Conservation (phyloP, 73 alveolate genomes). For the Tetrahymena thermophila region DNA sequence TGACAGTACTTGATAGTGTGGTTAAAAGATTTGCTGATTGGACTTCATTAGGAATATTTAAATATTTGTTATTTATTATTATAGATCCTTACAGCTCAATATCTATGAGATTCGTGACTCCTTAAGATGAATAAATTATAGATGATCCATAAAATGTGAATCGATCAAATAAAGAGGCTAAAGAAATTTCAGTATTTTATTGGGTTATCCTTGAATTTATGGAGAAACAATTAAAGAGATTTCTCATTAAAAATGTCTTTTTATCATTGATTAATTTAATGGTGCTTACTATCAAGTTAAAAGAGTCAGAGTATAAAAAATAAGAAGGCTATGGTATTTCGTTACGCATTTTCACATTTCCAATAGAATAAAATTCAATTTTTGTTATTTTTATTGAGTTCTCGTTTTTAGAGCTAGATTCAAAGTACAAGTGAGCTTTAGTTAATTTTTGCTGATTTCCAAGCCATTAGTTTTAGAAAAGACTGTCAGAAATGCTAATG, state of each 20-base stretch:
- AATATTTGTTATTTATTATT: not conserved
- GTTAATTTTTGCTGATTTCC: not conserved
- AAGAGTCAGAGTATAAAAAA: not conserved
- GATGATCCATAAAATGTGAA: not conserved
- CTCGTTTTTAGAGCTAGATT: not conserved
- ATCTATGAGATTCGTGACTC: not conserved
- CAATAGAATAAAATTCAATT: not conserved
- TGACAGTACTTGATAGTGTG: not conserved
- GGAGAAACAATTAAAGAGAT: not conserved
- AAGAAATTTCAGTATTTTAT: not conserved
- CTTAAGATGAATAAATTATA: not conserved
- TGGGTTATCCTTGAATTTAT: not conserved
- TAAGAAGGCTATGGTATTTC: not conserved
- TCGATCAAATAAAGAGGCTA: not conserved
- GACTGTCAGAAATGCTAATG: not conserved
- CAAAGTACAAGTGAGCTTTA: not conserved
- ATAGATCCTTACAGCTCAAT: not conserved
- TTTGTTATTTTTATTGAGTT: not conserved
- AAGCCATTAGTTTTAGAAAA: not conserved
- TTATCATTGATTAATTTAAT: no score
- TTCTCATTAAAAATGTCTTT: not conserved
- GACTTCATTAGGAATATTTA: not conserved
- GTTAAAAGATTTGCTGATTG: not conserved
- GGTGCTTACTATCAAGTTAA: not conserved
- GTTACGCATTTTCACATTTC: not conserved